Evolutionary conservation across 805 yeast genomes (phyloP).

Genomic region (Saturnispora quitensis): DNA sequence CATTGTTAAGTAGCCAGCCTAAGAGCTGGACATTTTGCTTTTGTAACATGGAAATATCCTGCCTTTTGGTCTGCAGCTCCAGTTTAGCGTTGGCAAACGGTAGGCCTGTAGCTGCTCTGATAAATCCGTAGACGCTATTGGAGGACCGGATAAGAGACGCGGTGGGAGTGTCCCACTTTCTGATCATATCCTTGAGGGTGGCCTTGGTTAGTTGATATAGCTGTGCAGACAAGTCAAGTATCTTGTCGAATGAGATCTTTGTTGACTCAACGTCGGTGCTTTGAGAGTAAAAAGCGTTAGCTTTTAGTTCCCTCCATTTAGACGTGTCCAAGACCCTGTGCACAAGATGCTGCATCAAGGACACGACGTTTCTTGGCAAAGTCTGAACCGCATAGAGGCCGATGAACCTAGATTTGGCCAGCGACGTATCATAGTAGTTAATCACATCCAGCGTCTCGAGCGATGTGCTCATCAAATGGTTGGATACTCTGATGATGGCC

Average conservation of each 20-base stretch:
- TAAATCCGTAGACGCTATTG: constrained; percentile 12
- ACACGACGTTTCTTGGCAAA: constrained; percentile 23
- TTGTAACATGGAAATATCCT: constrained; percentile 17
- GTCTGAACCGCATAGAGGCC: constrained; percentile 33
- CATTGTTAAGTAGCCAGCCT: constrained; percentile 28
- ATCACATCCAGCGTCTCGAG: constrained; percentile 35
- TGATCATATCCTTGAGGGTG: constrained; percentile 9
- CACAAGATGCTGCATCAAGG: background rate
- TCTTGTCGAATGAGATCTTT: background rate
- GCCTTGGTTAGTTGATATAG: constrained; percentile 7
- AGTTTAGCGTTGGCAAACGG: constrained; percentile 29
- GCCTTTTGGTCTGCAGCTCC: constrained; percentile 22
- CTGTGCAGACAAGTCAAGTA: constrained; percentile 18
- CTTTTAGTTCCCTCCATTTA: constrained; percentile 12
- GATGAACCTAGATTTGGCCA: constrained; percentile 25
- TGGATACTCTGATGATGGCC: constrained; percentile 8
- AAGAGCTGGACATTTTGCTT: constrained; percentile 26
- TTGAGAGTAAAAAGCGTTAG: background rate
- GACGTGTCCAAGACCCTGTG: constrained; percentile 7
- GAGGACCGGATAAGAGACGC: constrained; percentile 18
- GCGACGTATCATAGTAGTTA: constrained; percentile 37
- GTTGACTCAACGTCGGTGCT: background rate
- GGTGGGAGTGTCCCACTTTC: constrained; percentile 20
- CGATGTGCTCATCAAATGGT: constrained; percentile 32
- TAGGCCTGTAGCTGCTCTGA: constrained; percentile 24